Base-by-base conservation (phyloP, 2,329 filamentous ascomycete species). In the Aureobasidium vineae region DNA sequence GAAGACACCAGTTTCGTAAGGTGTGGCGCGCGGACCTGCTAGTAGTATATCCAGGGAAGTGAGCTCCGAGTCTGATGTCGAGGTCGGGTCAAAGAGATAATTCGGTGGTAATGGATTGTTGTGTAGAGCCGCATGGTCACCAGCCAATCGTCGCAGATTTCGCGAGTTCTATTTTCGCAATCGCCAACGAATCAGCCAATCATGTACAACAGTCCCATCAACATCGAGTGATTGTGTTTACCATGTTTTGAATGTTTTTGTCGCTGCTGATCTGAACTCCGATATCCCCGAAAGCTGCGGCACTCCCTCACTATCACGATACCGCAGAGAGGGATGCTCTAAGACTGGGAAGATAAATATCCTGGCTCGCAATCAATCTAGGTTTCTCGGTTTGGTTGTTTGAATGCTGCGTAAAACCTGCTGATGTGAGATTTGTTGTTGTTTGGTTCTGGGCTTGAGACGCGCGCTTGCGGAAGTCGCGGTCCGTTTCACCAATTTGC, bases 1-100 rank as follows among this genome's bases (percentile, higher is more conserved):
- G 83, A 84, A 88, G 23, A 88, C 75, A 31, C 86, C 86, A 26
- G 79, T 74, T 0, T 81, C 78, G 71, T 87, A 88, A 2, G 86
- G 85, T 41, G 86, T 88, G 52, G 84, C 84, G 38, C 81, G 78
- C 0, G 86, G 85, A 0, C 86, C 86, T 4, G 84, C 82, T 65
- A 88, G 80, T 36, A 87, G 79, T 54, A 87, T 77, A 31, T 83
- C 79, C 67, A 88, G 80, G 47, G 83, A 80, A 2, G 83, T 86
- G 8, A 88, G 78, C 69, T 87, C 84, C 68, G 86, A 83, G 47
- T 75, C 74, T 69, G 75, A 73, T 63, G 63, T 57, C 21, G 70
- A 64, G 28, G 72, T 71, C 2, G 80, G 75, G 2, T 83, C 80
- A 70, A 86, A 85, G 66, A 88, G 79, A 75, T 86, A 88, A 73